Base-by-base conservation (phyloP, 352 stramenopile genomes). In the Plasmopara halstedii region DNA sequence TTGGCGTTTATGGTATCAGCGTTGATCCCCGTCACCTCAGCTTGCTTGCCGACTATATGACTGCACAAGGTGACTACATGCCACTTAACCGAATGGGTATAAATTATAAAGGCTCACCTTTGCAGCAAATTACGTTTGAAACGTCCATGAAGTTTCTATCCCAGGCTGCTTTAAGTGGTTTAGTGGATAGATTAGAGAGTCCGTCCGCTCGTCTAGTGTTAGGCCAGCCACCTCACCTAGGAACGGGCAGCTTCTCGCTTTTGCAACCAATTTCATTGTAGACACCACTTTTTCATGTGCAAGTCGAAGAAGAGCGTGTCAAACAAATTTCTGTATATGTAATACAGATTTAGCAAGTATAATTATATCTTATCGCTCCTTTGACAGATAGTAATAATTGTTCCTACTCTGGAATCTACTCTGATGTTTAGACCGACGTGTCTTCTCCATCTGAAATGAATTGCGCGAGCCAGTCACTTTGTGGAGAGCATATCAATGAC, bases 111-210 rank as follows among this genome's bases (percentile, higher is more conserved):
- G 90, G 87, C 43, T 98, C 92, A 25, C 83, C 95, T 18, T 97
- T 98, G 60, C 82, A 99, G 60, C 95, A 99, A 72, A 99, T 99
- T 85, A 99, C 94, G 69, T 99, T 99, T 70, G 97, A 99, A 75
- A 99, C 96, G 29, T 99, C 96, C 20, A 97, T 97, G 54, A 94
- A 97, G 29, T 99, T 99, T 67, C 73, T 99, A 48, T 97, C 93
- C 8, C 74, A 98, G 47, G 96, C 97, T 18, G 95, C 97, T 34
- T 56, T 98, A 11, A 81, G 88, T 39, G 80, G 83, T 19, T 60
- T 92, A 11, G 77, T 72, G 46, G 96, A 99, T 60, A 62, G 78
- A 34, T 74, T 98, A 36, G 83, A 95, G 51, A 96, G 83, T 49
- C 91, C 96, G 21, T 98, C 94, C 50, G 88, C 91, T 15, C 95